phyloP scores from a whole-genome alignment of 2,329 filamentous ascomycete genomes.

The Didymella arachidicola region DNA sequence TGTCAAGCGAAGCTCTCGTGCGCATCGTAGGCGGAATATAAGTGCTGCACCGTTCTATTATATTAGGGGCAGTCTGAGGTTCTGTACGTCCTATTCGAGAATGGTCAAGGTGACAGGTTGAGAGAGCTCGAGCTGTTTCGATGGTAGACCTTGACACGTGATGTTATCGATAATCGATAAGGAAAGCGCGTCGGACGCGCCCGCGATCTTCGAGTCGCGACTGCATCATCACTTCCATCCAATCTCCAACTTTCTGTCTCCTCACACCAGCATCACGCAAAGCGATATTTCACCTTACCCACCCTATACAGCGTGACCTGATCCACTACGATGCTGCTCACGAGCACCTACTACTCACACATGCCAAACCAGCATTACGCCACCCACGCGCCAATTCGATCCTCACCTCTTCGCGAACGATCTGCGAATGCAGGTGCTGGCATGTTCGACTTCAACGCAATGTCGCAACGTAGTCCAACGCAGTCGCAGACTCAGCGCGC shows the following conservation, averaged over 20 bases:
- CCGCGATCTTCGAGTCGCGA: conserved; percentile 18
- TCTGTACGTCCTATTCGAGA: neutral
- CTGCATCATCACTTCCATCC: conserved; percentile 12
- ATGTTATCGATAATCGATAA: conserved; percentile 26
- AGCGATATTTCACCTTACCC: neutral
- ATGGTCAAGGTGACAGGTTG: neutral
- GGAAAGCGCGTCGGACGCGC: conserved; percentile 21
- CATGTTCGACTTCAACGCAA: conserved; percentile 43
- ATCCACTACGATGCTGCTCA: conserved; percentile 38
- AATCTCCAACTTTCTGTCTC: neutral
- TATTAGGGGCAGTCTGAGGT: neutral
- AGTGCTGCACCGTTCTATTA: neutral
- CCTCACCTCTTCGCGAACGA: conserved; percentile 57
- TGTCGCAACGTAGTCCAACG: conserved; percentile 29
- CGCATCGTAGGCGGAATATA: neutral
- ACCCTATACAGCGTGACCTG: neutral
- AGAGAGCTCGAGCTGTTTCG: neutral
- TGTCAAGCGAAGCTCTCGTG: neutral
- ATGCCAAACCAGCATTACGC: conserved; percentile 36
- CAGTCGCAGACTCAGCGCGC: conserved; percentile 43
- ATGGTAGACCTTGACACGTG: conserved; percentile 8
- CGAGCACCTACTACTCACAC: conserved; percentile 34
- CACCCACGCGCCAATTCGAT: conserved; percentile 43
- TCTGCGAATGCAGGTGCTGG: conserved; percentile 48
- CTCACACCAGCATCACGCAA: neutral